Conservation (phyloP, 305 asterid species). For the Solanum hybrid region DNA sequence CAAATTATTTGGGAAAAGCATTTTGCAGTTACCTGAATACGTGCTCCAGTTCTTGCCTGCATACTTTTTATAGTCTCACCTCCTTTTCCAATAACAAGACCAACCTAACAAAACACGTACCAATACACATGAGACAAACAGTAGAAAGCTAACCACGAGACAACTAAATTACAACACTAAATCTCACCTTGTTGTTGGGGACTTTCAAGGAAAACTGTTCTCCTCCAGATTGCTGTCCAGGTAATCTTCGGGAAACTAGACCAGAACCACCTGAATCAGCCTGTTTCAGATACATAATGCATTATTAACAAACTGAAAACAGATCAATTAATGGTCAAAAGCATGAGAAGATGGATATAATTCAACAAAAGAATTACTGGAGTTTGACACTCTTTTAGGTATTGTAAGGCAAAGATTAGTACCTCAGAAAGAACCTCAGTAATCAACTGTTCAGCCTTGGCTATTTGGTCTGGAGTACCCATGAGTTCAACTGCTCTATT, state of each 20-base stretch:
- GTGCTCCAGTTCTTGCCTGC: slow-evolving; percentile 90
- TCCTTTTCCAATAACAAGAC: slow-evolving; percentile 97
- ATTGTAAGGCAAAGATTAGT: neutral
- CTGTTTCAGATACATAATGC: slow-evolving; percentile 2
- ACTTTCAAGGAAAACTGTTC: slow-evolving; percentile 61
- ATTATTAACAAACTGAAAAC: neutral
- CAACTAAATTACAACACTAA: neutral
- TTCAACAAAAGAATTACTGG: neutral
- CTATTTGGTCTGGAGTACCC: slow-evolving; percentile 66
- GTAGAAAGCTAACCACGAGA: neutral
- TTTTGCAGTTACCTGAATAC: slow-evolving; percentile 56
- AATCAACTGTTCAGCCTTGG: slow-evolving; percentile 63
- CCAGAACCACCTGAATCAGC: slow-evolving; percentile 76
- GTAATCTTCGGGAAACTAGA: slow-evolving; percentile 44
- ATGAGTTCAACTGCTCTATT: slow-evolving; percentile 68
- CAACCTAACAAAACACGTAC: slow-evolving; percentile 51
- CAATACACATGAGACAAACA: neutral
- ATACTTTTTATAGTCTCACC: slow-evolving; percentile 94
- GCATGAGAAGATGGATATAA: neutral
- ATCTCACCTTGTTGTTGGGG: slow-evolving; percentile 39
- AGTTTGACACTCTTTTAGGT: neutral
- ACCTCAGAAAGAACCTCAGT: slow-evolving; percentile 68
- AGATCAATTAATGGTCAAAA: neutral
- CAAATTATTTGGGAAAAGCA: neutral
- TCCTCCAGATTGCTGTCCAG: slow-evolving; percentile 64